Evolutionary conservation across 2,329 filamentous ascomycete genomes (phyloP), one percentile per base, ranked within the genome.

Genomic region (Nigrospora oryzae): DNA sequence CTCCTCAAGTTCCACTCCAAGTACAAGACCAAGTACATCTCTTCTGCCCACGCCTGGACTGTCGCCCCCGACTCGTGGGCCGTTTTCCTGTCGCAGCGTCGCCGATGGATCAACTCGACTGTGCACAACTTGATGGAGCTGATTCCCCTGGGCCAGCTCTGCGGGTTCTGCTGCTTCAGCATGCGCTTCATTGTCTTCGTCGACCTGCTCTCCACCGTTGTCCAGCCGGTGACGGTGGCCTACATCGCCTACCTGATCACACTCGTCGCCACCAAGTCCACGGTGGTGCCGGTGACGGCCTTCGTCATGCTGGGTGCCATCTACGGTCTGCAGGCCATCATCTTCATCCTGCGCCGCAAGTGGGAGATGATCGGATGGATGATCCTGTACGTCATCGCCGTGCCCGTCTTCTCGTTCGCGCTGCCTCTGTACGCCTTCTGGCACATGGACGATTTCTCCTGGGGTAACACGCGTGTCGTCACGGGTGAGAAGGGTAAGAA

Each of bases 311-410:
- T 98, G 11, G 93, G 80, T 57, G 91, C 86, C n/a, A 93, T 98
- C 56, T 98, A 97, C 63, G 93, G 93, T 80, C 71, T 98, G 13
- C 93, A 98, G 60, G 91, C 87, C 37, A 83, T 97, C 60, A 96
- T 98, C 64, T 98, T 98, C 72, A 95, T 97, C 57, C 61, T 96
- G 46, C 86, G 89, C 47, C 86, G 91, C 58, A 96, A 96, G 71
- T 98, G 93, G 93, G 91, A 98, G 64, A 97, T 97, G 91, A 85
- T 98, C 55, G 93, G 91, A 33, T 98, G 93, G 93, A 96, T 98
- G 89, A 74, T 98, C 54, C 81, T 98, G 51, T 98, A 98, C 66
- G 79, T 98, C 48, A 51, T 93, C 30, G 91, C 93, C 44, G 86
- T 95, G 49, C 91, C 91, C 1, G 79, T 98, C 51, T 98, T 95